Base-by-base conservation (phyloP, 2,329 filamentous ascomycete species). In the Knufia petricola region DNA sequence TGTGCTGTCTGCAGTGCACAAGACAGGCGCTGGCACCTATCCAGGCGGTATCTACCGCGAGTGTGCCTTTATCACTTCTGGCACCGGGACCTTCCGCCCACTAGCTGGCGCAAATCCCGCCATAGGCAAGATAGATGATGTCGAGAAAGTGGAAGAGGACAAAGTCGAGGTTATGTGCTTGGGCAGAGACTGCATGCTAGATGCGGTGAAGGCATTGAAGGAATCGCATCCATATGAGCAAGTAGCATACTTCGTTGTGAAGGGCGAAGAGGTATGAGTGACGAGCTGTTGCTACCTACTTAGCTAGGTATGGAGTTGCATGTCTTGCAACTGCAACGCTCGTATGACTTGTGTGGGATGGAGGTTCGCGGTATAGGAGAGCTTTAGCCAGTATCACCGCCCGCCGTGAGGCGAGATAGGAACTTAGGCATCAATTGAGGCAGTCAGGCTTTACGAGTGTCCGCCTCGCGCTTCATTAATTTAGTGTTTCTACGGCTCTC, bases 201-300 rank as follows among this genome's bases (percentile, higher is more conserved):
- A 61, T 31, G 68, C 68, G 2, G 69, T 72, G 13, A 55, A 65
- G 51, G 67, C 61, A 31, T 55, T 72, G 56, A 52, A 66, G 20
- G 60, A 61, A 50, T 64, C 64, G n/a, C 69, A 71, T 63, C 69
- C 69, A 3, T 72, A 71, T 54, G 69, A 71, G 48, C 66, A 69
- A 52, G 65, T 68, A 20, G 66, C 63, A 10, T 69, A 69, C 58
- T 67, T 69, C 52, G 69, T 71, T 19, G 66, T 66, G 52, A 67
- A 63, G 52, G 60, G 69, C 58, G 69, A 71, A 15, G 21, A 9
- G 4, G 21, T 43, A 3, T 30, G 13, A 30, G 28, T n/a, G n/a
- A n/a, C n/a, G n/a, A n/a, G n/a, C n/a, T n/a, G n/a, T n/a, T n/a
- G n/a, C n/a, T n/a, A n/a, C n/a, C n/a, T n/a, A n/a, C n/a, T n/a